Evolutionary conservation across 1,139 yeast species (phyloP), one percentile per base, ranked within the genome.

Genomic region (Yamadazyma atmosphaerica): DNA sequence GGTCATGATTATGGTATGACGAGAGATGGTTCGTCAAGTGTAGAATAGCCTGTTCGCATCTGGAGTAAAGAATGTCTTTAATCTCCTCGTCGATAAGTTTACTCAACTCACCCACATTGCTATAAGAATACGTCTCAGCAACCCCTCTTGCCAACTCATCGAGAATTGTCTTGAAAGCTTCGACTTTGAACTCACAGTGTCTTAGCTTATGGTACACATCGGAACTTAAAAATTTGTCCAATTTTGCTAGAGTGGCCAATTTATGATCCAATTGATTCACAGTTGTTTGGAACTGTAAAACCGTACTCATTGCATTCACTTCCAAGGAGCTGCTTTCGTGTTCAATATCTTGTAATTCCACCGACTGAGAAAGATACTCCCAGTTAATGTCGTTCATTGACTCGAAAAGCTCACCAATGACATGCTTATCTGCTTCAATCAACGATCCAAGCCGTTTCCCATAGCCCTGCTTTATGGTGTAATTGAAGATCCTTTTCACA

Each of bases 341-440:
- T 29, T 45, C 40, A 3, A 55, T 35, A 14, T 45, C 41, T 25
- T 52, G 54, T 28, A 71, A 50, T 34, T 81, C 85, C 33, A 71
- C 59, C 0, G 79, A 81, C 42, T 73, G 76, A 0, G 74, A 60
- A 14, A 84, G 55, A 10, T 73, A 64, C 4, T 68, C 71, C 95
- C 95, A 86, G 18, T 68, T 63, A 3, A 79, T 53, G 2, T 56
- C 46, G 14, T 62, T 39, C 2, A 77, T 64, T 0, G 54, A 50
- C 14, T 46, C 39, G 18, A 68, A 42, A 3, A 40, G 35, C 1
- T 39, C 29, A 6, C 61, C 57, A 1, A 81, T 58, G 1, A 51
- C 46, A 4, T 51, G 46, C 33, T 72, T 67, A 25, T 68, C 68
- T 0, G 65, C 63, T 4, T 58, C 58, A 3, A 84, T 48, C 19